Evolutionary conservation across 495 filamentous ascomycete genomes (phyloP), one percentile per base, ranked within the genome.

Genomic region (Glonium stellatum): DNA sequence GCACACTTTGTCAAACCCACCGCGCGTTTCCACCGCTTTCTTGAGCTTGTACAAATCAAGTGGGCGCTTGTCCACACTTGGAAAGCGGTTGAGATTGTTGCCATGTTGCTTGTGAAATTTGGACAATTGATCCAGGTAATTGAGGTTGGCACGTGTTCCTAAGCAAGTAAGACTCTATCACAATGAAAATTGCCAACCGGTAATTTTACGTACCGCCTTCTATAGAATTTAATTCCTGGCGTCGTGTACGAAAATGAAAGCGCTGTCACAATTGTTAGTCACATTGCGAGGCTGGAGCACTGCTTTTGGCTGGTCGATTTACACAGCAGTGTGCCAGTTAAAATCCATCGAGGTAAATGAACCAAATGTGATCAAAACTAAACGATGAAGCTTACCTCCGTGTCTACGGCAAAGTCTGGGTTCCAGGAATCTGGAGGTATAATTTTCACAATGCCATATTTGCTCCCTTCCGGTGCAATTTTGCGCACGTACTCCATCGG

Each of bases 81-180:
- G 93, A 63, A 95, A 87, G 46, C 93, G 87, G 68, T 90, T 96
- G 54, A 97, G 82, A 64, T 92, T 96, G 55, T 85, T 92, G 27
- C 95, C 93, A 69, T 96, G 87, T 67, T 97, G 92, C 68, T 92
- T 96, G 80, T 99, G 93, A 74, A 95, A 99, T 75, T 95, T 97
- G 59, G 84, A 81, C 34, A 99, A 83, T 67, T 93, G 90, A 71
- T 99, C 93, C 65, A 97, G 82, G 67, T 99, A 99, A 63, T 91
- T 93, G 59, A 96, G 81, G 73, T 96, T 97, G 62, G 92, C 89
- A 67, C 93, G 89, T 53, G 91, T 96, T 64, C 90, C 91, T 95
- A 31, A 42, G 22, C 27, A 35, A 63, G 62, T 46, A 67, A 57
- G 15, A 62, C 62, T 62, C 37, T 54, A 55, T 5, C 62, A 69